Conservation (phyloP, 306 rosid genomes). For the Corylus heterophylla region DNA sequence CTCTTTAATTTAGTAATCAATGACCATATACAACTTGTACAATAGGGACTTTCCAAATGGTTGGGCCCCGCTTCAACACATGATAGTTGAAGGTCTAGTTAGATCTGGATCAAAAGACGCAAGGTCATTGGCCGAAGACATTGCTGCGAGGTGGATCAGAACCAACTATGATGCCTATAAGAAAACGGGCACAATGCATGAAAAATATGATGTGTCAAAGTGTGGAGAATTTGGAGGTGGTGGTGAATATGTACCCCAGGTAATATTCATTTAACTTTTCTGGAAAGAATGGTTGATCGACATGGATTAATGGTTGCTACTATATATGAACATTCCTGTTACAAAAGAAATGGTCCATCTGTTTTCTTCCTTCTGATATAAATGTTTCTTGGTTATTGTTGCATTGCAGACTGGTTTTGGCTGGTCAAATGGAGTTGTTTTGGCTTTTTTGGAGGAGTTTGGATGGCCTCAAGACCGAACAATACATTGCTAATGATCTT, state of each 20-base stretch:
- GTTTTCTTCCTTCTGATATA: not conserved
- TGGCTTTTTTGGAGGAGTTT: constrained; percentile 92
- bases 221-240: constrained; percentile 86
- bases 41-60: constrained; percentile 96
- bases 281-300: not conserved
- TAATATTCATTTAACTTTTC: not conserved
- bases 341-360: not conserved
- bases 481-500: constrained; percentile 44
- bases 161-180: constrained; percentile 70
- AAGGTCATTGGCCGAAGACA: constrained; percentile 66
- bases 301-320: not conserved
- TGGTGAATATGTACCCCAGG: constrained; percentile 87
- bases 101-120: constrained; percentile 76
- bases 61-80: constrained; percentile 95
- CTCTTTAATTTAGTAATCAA: not conserved
- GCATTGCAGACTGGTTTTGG: constrained; percentile 91
- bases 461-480: constrained; percentile 82
- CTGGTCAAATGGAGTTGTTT: constrained; percentile 93
- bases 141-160: constrained; percentile 76
- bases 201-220: constrained; percentile 69
- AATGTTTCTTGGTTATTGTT: constrained; percentile 22
- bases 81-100: constrained; percentile 89
- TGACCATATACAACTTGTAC: constrained; percentile 9
- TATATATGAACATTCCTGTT: not conserved
- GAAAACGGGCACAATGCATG: constrained; percentile 80